phyloP scores from a whole-genome alignment of 2,329 filamentous ascomycete species.

The Fusarium buharicum region DNA sequence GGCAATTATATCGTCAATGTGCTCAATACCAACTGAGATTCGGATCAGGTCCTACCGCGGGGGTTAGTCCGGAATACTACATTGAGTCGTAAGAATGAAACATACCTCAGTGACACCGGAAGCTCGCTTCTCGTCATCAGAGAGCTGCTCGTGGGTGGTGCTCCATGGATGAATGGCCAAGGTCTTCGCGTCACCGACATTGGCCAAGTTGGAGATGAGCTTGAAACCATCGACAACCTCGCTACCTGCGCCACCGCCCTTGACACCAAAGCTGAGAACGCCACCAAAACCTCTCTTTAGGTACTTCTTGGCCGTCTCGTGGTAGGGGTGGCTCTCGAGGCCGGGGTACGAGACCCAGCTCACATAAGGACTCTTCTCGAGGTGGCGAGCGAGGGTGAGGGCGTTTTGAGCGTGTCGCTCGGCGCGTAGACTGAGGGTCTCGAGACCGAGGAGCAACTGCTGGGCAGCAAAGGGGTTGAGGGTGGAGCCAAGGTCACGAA shows the following conservation, averaged over 20 bases:
- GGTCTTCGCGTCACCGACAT: constrained; percentile 96
- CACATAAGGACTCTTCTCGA: constrained; percentile 85
- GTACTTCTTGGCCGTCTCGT: constrained; percentile 87
- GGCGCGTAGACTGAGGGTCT: constrained; percentile 87
- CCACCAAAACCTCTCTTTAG: constrained; percentile 86
- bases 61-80: not conserved
- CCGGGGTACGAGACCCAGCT: constrained; percentile 96
- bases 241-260: constrained; percentile 84
- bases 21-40: constrained; percentile 94
- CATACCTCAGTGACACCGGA: constrained; percentile 82
- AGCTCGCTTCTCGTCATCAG: constrained; percentile 79
- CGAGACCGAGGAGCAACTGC: constrained; percentile 87
- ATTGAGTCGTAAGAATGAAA: constrained; percentile 11
- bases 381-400: constrained; percentile 79
- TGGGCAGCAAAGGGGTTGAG: constrained; percentile 93
- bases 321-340: constrained; percentile 81
- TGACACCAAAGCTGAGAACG: constrained; percentile 92
- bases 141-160: constrained; percentile 93
- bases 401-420: constrained; percentile 91
- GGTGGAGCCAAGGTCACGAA: constrained; percentile 84
- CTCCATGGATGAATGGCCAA: constrained; percentile 95
- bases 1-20: constrained; percentile 96
- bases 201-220: constrained; percentile 94
- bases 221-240: constrained; percentile 94
- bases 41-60: constrained; percentile 80